Percentiles rank a stretch among this genome's conserved stretches.
Evolutionary conservation across 495 filamentous ascomycete genomes (phyloP).

Genomic region (Aspergillus affinis): DNA sequence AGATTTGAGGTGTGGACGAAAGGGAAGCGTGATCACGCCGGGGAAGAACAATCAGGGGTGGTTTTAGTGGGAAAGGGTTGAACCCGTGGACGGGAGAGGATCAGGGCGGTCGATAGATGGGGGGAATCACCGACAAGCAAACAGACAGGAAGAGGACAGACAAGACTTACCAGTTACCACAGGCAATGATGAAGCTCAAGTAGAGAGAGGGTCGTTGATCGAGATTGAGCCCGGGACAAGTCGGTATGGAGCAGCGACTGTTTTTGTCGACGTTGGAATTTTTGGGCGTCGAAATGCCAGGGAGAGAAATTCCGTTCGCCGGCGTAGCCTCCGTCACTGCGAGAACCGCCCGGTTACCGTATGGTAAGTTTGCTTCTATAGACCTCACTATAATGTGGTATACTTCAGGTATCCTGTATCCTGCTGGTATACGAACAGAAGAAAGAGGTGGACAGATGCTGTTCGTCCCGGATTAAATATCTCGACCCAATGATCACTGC

Average conservation of each 20-base stretch:
- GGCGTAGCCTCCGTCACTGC: slow-evolving; percentile 41
- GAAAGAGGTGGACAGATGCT: too few species aligned
- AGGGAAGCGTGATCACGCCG: slow-evolving; percentile 25
- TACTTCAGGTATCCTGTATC: too few species aligned
- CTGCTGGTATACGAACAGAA: too few species aligned
- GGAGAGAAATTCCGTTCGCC: slow-evolving; percentile 32
- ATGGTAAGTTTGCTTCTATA: not conserved
- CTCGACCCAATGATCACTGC: not conserved
- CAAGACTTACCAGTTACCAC: slow-evolving; percentile 14
- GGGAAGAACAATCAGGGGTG: slow-evolving; percentile 24
- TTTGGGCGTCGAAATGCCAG: slow-evolving; percentile 29
- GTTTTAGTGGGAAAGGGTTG: slow-evolving; percentile 10
- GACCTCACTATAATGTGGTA: too few species aligned
- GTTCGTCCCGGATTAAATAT: too few species aligned
- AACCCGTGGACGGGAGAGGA: slow-evolving; percentile 6
- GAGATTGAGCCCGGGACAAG: slow-evolving; percentile 12
- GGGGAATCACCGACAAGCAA: not conserved
- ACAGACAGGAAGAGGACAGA: not conserved
- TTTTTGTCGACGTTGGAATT: slow-evolving; percentile 30
- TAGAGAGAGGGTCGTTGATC: slow-evolving; percentile 17
- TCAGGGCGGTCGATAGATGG: slow-evolving; percentile 4
- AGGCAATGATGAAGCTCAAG: slow-evolving; percentile 13
- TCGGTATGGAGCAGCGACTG: slow-evolving; percentile 16
- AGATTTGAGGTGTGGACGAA: slow-evolving; percentile 25
- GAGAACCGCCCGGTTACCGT: not conserved